Base-by-base conservation (phyloP, 2,329 filamentous ascomycete species). In the Aspergillus sp. region DNA sequence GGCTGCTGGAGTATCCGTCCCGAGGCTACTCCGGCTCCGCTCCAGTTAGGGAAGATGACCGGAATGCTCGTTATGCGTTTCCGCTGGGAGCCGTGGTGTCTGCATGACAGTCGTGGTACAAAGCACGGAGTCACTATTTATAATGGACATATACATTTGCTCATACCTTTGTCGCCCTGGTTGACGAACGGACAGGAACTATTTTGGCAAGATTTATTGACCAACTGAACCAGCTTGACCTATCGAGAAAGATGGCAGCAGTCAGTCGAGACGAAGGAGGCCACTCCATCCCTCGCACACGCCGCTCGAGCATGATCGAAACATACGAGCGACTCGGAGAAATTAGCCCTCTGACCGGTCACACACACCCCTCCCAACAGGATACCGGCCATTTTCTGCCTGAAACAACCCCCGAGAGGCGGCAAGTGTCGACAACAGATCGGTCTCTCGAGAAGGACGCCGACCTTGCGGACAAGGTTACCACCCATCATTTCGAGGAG, bases 401-500 rank as follows among this genome's bases (percentile, higher is more conserved):
- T 9, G 52, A 69, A 57, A 70, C 65, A 4, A 65, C 69, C 1
- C 9, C 53, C 5, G 55, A 61, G 12, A 62, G 71, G 41, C 67
- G 64, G 36, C 69, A 59, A 45, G 67, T 63, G 2, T 69, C 70
- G 13, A 65, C 60, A 12, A 59, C 66, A 36, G 64, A 67, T 38
- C 62, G 65, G 25, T 67, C 71, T 10, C 63, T 73, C 49, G 67
- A 72, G 30, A 63, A 65, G 19, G 66, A 70, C 41, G 60, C 62
- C 52, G 60, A 67, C 47, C 65, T 72, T 15, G 41, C 67, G 4
- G 65, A 65, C 17, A 66, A 70, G 38, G 54, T 67, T 19, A 38
- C 62, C 3, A 19, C 39, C n/a, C 17, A 53, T 45, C 32, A 48
- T 15, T 19, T 12, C 9, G 36, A 50, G 25, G 43, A 57, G 30